Conservation (phyloP, 768 basidiomycete species). For the Kwoniella newhampshirensis region DNA sequence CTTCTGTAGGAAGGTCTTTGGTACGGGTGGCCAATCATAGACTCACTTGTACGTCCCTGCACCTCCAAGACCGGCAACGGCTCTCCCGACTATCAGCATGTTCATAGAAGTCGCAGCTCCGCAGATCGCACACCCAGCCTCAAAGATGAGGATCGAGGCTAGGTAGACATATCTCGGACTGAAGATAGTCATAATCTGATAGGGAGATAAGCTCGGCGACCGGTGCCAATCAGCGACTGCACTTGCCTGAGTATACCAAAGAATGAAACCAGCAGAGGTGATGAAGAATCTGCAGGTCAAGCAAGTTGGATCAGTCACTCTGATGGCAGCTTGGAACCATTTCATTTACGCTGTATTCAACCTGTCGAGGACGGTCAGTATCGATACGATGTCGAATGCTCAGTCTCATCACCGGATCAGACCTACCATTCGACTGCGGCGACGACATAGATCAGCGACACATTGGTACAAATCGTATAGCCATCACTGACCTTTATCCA, state of each 20-base stretch:
- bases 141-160: constrained; percentile 22
- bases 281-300: constrained; percentile 32
- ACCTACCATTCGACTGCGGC: constrained; percentile 13
- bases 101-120: constrained; percentile 24
- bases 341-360: constrained; percentile 22
- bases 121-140: constrained; percentile 30
- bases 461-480: not conserved
- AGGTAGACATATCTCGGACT: constrained; percentile 28
- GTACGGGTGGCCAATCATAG: not conserved
- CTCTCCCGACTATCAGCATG: constrained; percentile 36
- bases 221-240: not conserved
- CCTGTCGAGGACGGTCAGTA: no score
- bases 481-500: constrained; percentile 32
- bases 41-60: constrained; percentile 33
- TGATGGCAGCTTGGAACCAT: no score
- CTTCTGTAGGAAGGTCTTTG: not conserved
- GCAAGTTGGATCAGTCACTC: not conserved
- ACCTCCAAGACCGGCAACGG: constrained; percentile 33
- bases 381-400: no score
- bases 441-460: not conserved
- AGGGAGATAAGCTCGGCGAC: not conserved
- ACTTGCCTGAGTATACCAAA: constrained; percentile 27
- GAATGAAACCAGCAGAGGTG: constrained; percentile 30
- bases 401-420: no score
- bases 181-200: constrained; percentile 33